These are phyloP conservation scores for Catunica adiposa DNA, from an alignment of 2,329 filamentous ascomycete species.

Conservation along the genomic window DNA sequence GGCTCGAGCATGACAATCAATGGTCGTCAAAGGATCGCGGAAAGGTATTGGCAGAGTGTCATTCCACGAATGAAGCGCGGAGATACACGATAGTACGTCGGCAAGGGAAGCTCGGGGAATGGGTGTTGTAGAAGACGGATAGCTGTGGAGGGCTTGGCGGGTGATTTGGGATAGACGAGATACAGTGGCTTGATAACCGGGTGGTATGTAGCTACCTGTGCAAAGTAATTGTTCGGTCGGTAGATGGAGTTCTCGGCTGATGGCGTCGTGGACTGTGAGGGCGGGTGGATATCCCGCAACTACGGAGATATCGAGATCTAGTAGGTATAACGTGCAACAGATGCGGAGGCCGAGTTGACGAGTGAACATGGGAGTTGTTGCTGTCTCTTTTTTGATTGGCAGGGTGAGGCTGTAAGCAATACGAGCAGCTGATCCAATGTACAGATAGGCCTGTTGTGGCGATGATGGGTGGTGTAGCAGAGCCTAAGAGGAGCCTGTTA, in stretches of 20 bases:
- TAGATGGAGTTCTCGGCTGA: constrained; percentile 2
- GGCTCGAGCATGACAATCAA: constrained; percentile 17
- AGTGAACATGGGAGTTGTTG: constrained; percentile 17
- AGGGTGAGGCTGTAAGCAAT: constrained; percentile 19
- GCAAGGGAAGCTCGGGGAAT: constrained; percentile 14
- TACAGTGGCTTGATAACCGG: constrained; percentile 17
- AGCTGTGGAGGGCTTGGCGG: constrained; percentile 14
- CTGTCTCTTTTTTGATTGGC: constrained; percentile 17
- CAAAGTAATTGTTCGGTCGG: constrained; percentile 17
- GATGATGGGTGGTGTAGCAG: constrained; percentile 14
- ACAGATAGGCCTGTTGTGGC: constrained; percentile 19
- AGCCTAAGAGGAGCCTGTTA: background rate
- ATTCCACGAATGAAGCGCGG: constrained; percentile 16
- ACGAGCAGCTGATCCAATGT: constrained; percentile 18
- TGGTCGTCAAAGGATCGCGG: constrained; percentile 15
- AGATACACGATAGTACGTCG: constrained; percentile 15
- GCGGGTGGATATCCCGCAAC: constrained; percentile 19
- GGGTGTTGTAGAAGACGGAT: background rate
- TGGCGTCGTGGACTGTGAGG: constrained; percentile 15
- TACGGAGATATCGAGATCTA: constrained; percentile 18
- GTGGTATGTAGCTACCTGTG: constrained; percentile 18
- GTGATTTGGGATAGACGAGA: constrained; percentile 18
- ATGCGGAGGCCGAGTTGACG: constrained; percentile 18
- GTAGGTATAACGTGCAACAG: constrained; percentile 18
- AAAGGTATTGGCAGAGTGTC: constrained; percentile 17